These are phyloP conservation scores for Mrakia gelida DNA, from an alignment of 768 basidiomycete genomes.

Conservation along the genomic window DNA sequence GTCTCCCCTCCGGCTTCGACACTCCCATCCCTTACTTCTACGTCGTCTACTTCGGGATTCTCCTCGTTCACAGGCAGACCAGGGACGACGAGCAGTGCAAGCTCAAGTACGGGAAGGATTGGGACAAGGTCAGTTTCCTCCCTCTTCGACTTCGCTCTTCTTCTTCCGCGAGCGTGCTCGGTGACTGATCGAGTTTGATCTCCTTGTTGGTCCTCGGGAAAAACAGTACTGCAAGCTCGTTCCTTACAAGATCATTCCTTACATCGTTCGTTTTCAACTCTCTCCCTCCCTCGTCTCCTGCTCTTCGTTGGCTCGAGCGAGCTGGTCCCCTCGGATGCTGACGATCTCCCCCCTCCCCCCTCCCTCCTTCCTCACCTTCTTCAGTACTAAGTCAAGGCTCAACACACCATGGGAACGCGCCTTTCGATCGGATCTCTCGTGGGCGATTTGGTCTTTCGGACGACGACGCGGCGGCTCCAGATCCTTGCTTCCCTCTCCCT, in stretches of 20 bases:
- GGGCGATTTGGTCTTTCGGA: too few relatives aligned
- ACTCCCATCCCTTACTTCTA: slow-evolving; percentile 98
- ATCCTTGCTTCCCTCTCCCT: too few relatives aligned
- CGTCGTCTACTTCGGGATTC: slow-evolving; percentile 75
- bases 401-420: too few relatives aligned
- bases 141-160: neutral
- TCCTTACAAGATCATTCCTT: slow-evolving; percentile 78
- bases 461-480: too few relatives aligned
- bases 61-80: slow-evolving; percentile 82
- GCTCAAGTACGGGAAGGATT: slow-evolving; percentile 93
- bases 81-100: slow-evolving; percentile 89
- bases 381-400: neutral
- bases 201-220: too few relatives aligned
- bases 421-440: too few relatives aligned
- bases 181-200: too few relatives aligned
- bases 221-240: slow-evolving; percentile 71
- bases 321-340: neutral
- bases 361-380: neutral
- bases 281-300: neutral
- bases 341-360: neutral
- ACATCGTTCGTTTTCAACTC: slow-evolving; percentile 41
- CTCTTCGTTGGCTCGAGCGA: too few relatives aligned
- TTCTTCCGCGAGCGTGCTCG: neutral
- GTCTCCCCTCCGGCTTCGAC: slow-evolving; percentile 80
- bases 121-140: slow-evolving; percentile 56